Conservation (phyloP, 1,139 yeast species). For the Nakaseomyces nivariensis region DNA sequence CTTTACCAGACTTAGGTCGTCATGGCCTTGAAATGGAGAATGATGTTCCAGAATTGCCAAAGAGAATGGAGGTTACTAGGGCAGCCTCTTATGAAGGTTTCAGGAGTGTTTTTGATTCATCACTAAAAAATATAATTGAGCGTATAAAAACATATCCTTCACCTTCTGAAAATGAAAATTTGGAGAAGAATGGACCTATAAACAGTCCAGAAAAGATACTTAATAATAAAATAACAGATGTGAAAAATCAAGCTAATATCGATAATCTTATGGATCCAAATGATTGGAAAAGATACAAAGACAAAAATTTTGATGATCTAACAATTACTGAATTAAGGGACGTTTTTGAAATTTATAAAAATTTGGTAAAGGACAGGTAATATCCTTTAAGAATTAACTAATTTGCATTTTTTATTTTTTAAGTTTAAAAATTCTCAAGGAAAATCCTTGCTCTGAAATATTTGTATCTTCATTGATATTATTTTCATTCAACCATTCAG, state of each 20-base stretch:
- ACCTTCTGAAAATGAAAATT: not conserved
- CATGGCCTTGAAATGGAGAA: constrained; percentile 1
- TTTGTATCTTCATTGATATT: no score
- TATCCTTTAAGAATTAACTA: not conserved
- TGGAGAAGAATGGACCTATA: constrained; percentile 1
- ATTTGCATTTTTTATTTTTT: not conserved
- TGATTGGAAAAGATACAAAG: constrained; percentile 18
- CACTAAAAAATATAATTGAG: constrained; percentile 24
- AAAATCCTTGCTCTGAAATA: no score
- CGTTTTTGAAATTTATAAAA: constrained; percentile 26
- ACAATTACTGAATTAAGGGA: constrained; percentile 21
- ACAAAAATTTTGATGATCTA: constrained; percentile 23
- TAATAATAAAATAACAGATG: constrained; percentile 1
- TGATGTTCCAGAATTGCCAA: constrained; percentile 1
- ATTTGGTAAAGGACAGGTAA: constrained; percentile 8
- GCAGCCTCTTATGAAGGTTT: constrained; percentile 21
- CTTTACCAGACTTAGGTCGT: constrained; percentile 9
- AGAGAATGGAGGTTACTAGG: constrained; percentile 10
- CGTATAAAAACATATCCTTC: constrained; percentile 23
- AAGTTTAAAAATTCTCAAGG: no score
- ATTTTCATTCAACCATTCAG: no score
- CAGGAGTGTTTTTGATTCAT: constrained; percentile 22
- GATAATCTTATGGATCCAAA: constrained; percentile 3
- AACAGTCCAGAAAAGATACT: not conserved
- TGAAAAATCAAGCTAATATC: not conserved